Evolutionary conservation across 208 protist genomes (phyloP), one percentile per base, ranked within the genome.

Genomic region (Acanthamoeba castellanii): DNA sequence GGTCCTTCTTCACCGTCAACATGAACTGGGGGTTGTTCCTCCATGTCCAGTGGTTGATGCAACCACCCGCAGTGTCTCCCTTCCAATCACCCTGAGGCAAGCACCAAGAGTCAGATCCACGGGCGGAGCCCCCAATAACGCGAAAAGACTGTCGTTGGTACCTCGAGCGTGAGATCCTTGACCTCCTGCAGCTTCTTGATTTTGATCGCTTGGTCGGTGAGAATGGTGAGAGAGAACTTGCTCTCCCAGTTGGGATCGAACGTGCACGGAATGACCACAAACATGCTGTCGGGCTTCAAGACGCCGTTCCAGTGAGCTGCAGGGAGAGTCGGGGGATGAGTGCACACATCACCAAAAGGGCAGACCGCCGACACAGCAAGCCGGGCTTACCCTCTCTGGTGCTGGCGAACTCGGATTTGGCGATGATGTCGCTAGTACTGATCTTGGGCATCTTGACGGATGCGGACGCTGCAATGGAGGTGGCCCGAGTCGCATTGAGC

Each of bases 1-100:
- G 52, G n/a, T 90, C 82, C 57, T 66, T 90, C 55, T 57, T 66
- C 32, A 68, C 82, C 32, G 82, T 68, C 22, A 90, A 13, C 52
- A 90, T 70, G 82, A 68, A 90, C 37, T 90, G 82, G 3, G 82
- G 82, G 25, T 90, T 90, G 82, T 90, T 68, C 42, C 82, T 59
- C 82, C 82, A 90, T 20, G 52, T 90, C 52, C 52, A 90, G 37
- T 90, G 82, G 57, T 90, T 90, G 82, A 90, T 90, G 82, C 82
- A 90, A 13, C 82, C 82, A 27, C 82, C 82, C 45, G 82, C 82
- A 22, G 82, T 45, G 6, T 68, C 82, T 8, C 32, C 82, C 47
- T 3, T 30, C 82, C 82, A 90, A 22, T 11, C 82, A 8, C 82
- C 82, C 52, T 90, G 32, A 22, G 22, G 25, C 22, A 57, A 30